Conservation (phyloP, 352 stramenopile genomes). For the Phytopythium ostracodes region DNA sequence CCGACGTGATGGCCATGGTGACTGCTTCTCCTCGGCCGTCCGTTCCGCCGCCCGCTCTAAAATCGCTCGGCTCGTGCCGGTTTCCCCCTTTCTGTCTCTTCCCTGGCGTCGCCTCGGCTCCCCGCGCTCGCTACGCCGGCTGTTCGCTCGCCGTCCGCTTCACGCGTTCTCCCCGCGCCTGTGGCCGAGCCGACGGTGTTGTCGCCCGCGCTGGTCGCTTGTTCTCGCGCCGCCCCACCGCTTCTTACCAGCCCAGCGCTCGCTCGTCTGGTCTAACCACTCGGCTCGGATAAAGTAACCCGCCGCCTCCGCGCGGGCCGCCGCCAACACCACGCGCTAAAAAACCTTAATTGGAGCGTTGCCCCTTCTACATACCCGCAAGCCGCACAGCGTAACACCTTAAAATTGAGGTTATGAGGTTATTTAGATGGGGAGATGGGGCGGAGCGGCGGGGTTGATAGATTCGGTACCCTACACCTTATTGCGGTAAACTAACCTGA, state of each 20-base stretch:
- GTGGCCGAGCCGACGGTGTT: neutral
- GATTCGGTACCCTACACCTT: no score
- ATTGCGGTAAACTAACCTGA: no score
- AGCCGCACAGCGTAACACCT: neutral
- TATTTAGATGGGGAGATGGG: neutral
- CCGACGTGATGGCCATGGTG: slow-evolving; percentile 88
- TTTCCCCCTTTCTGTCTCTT: neutral
- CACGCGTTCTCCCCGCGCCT: neutral
- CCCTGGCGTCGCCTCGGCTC: neutral
- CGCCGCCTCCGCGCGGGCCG: neutral
- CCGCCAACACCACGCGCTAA: neutral
- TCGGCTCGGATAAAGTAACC: neutral
- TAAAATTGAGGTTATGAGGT: neutral
- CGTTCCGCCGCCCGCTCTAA: neutral
- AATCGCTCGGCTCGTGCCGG: neutral
- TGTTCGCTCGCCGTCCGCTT: neutral
- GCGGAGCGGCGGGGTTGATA: no score
- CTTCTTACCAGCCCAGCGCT: neutral
- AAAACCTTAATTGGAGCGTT: slow-evolving; percentile 1
- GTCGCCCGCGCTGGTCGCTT: neutral
- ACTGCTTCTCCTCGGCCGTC: neutral
- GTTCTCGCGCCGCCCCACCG: slow-evolving; percentile 1
- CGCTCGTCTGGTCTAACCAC: neutral
- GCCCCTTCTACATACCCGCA: neutral
- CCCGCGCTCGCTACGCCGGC: neutral